Evolutionary conservation across 257 asterid genomes (phyloP).

Genomic region (Catharanthus roseus): DNA sequence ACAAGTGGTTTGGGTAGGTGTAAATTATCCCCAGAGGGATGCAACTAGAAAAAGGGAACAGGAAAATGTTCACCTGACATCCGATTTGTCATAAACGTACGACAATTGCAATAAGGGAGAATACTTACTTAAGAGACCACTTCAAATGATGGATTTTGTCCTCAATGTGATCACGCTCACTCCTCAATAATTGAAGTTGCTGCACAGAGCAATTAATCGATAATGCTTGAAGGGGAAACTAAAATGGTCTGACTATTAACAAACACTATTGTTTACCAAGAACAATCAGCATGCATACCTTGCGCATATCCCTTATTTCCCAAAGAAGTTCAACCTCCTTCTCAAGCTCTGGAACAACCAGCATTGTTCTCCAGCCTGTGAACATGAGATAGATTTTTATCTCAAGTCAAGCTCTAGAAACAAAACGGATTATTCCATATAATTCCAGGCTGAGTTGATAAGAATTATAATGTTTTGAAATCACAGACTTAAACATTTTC

Average conservation of each 20-base stretch:
- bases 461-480: not conserved
- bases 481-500: not conserved
- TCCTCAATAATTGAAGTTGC: constrained; percentile 78
- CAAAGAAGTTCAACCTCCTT: constrained; percentile 84
- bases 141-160: constrained; percentile 70
- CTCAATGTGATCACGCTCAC: constrained; percentile 78
- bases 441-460: not conserved
- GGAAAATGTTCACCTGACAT: not conserved
- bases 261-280: not conserved
- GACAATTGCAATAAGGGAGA: constrained; percentile 3
- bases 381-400: constrained; percentile 19
- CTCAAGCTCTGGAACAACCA: constrained; percentile 98
- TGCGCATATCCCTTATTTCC: constrained; percentile 60
- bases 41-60: not conserved
- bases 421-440: constrained; percentile 2
- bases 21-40: not conserved
- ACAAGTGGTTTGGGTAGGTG: not conserved
- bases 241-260: not conserved
- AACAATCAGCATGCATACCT: constrained; percentile 39
- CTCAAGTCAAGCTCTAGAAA: constrained; percentile 18
- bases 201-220: constrained; percentile 26
- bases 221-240: not conserved
- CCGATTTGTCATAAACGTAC: not conserved
- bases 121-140: constrained; percentile 74
- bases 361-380: constrained; percentile 99